Evolutionary conservation across 306 rosid species (phyloP), one percentile per base, ranked within the genome.

Genomic region (Castanea crenata): DNA sequence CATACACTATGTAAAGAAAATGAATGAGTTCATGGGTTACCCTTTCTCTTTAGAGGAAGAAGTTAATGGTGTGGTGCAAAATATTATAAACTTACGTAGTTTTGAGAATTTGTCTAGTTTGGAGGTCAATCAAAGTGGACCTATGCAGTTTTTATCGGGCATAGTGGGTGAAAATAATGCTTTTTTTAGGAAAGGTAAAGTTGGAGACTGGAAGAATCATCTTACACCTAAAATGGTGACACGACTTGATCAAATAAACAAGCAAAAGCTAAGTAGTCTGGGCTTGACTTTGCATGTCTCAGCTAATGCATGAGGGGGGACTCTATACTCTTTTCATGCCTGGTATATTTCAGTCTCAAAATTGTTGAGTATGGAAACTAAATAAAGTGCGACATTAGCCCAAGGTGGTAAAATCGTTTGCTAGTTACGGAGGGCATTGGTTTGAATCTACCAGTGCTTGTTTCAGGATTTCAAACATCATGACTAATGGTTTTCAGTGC

Each of bases 1-100:
- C 15, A 18, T 27, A 1, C 25, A 6, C 6, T 52, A 7, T 3
- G 63, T 80, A 8, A 78, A 54, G 52, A 52, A 18, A 11, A 6
- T 80, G 23, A 80, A 83, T 1, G 69, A 69, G 58, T 85, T 85
- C 15, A 27, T 77, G 23, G 78, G 72, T 35, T 11, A 14, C 18
- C 74, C 82, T 2, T 56, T 67, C 64, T 69, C 80, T 6, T 15
- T 13, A 1, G 80, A 77, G 49, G 82, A 84, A 78, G 82, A 85
- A 20, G 46, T 4, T 4, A 12, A 18, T 12, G 80, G 81, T 7
- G 38, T 5, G 4, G 62, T 65, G 34, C 32, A 71, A n/a, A 69
- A 81, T 1, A 56, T 81, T 0, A 10, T 56, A 31, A 54, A 49
- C 15, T 31, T 75, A 0, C 75, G 85, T 35, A 70, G 83, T 7